Conservation (phyloP, 768 basidiomycete genomes). For the Lactifluus subvellereus region DNA sequence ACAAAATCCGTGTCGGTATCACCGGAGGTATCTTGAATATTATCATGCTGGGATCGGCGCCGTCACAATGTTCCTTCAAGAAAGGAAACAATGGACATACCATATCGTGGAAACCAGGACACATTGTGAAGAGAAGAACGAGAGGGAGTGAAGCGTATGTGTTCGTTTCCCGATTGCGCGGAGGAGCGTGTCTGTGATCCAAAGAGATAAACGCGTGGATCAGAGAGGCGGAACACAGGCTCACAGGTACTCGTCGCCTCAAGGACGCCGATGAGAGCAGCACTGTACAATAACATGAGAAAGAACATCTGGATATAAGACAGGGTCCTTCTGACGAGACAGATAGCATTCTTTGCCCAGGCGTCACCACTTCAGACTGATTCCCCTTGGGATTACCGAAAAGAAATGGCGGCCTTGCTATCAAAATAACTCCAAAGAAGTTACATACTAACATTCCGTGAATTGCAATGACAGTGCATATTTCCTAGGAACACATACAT, state of each 20-base stretch:
- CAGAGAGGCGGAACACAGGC: conserved; percentile 26
- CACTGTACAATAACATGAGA: conserved; percentile 32
- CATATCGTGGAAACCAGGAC: conserved; percentile 37
- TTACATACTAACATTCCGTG: conserved; percentile 43
- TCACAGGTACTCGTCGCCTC: conserved; percentile 66
- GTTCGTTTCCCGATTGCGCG: conserved; percentile 76
- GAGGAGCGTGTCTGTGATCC: conserved; percentile 39
- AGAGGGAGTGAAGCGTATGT: conserved; percentile 65
- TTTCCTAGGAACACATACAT: conserved; percentile 28
- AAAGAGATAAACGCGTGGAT: background rate
- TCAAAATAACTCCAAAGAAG: conserved; percentile 70
- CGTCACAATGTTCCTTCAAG: background rate
- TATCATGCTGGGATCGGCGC: conserved; percentile 36
- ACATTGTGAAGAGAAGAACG: conserved; percentile 58
- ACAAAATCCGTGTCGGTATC: conserved; percentile 41
- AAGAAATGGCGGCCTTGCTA: conserved; percentile 70
- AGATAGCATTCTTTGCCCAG: conserved; percentile 46
- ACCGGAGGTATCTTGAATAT: conserved; percentile 37
- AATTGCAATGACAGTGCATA: background rate
- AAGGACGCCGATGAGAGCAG: conserved; percentile 56
- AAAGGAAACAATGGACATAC: conserved; percentile 19
- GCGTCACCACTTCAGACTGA: conserved; percentile 24
- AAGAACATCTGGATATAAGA: background rate
- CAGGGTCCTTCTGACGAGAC: conserved; percentile 41
- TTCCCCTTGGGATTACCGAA: conserved; percentile 44